These are phyloP conservation scores for Speleostelium caveatum DNA, from an alignment of 78 protist species.

Conservation along the genomic window DNA sequence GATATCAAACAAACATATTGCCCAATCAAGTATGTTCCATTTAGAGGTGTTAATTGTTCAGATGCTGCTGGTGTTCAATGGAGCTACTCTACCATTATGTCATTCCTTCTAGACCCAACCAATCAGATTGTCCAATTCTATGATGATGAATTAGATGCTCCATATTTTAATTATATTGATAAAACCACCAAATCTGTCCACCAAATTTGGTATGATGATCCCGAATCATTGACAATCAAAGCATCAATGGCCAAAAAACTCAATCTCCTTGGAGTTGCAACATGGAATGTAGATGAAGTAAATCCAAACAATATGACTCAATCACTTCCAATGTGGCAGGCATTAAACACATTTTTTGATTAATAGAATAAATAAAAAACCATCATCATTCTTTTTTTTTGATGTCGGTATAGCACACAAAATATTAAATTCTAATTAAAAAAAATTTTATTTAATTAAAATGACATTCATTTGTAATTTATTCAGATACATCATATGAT, in stretches of 20 bases:
- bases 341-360: no score
- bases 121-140: conserved; percentile 29
- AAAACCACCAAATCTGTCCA: not conserved
- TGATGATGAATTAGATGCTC: conserved; percentile 39
- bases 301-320: no score
- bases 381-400: no score
- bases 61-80: conserved; percentile 80
- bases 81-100: conserved; percentile 9
- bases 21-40: conserved; percentile 9
- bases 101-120: not conserved
- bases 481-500: no score
- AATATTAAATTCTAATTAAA: no score
- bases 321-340: no score
- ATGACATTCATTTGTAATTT: no score
- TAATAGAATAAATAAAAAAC: no score
- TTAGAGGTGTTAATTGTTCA: conserved; percentile 33
- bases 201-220: conserved; percentile 79
- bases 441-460: no score
- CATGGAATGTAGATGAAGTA: conserved; percentile 74
- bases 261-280: conserved; percentile 33
- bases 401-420: no score
- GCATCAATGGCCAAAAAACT: conserved; percentile 10
- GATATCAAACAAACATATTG: not conserved
- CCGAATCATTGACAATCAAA: conserved; percentile 33
- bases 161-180: conserved; percentile 70